Conservation (phyloP, 2,329 filamentous ascomycete species). For the Torrubiellomyces zombiae region DNA sequence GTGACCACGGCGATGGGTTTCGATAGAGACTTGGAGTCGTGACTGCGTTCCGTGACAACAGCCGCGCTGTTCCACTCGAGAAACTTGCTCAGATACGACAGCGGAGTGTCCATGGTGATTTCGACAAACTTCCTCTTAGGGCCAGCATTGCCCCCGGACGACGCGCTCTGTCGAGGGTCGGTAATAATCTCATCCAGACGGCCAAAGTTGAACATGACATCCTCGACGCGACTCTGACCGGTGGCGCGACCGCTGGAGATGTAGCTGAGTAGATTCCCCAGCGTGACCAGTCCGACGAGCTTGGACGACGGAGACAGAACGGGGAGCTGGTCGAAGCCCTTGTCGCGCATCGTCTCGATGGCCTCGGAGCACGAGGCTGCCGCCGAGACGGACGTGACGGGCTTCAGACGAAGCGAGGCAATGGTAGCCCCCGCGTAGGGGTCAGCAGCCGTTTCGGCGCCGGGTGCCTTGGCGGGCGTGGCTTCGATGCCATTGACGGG, state of each 20-base stretch:
- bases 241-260: slow-evolving; percentile 71
- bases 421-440: slow-evolving; percentile 68
- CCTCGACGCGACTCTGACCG: slow-evolving; percentile 54
- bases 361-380: slow-evolving; percentile 64
- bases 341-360: slow-evolving; percentile 95
- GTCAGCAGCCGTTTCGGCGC: slow-evolving; percentile 31
- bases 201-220: slow-evolving; percentile 95
- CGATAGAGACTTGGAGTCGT: slow-evolving; percentile 35
- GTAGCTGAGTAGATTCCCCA: slow-evolving; percentile 86
- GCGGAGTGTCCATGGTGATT: slow-evolving; percentile 78
- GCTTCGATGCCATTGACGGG: slow-evolving; percentile 37
- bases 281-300: slow-evolving; percentile 82
- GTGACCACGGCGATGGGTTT: slow-evolving; percentile 86
- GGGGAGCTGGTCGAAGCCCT: slow-evolving; percentile 93
- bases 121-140: slow-evolving; percentile 67
- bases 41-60: slow-evolving; percentile 66
- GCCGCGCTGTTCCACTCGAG: slow-evolving; percentile 97
- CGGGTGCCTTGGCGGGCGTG: slow-evolving; percentile 21
- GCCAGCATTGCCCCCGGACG: slow-evolving; percentile 17
- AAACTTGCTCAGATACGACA: slow-evolving; percentile 74
- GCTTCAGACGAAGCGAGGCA: slow-evolving; percentile 71
- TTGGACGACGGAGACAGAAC: slow-evolving; percentile 56
- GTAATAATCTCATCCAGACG: slow-evolving; percentile 78
- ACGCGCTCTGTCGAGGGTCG: slow-evolving; percentile 54
- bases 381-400: slow-evolving; percentile 68